A percentile compares a stretch with the other conserved stretches of the same genome.
phyloP scores from a whole-genome alignment of 2,329 filamentous ascomycete genomes.

The Podosphaera xanthii region DNA sequence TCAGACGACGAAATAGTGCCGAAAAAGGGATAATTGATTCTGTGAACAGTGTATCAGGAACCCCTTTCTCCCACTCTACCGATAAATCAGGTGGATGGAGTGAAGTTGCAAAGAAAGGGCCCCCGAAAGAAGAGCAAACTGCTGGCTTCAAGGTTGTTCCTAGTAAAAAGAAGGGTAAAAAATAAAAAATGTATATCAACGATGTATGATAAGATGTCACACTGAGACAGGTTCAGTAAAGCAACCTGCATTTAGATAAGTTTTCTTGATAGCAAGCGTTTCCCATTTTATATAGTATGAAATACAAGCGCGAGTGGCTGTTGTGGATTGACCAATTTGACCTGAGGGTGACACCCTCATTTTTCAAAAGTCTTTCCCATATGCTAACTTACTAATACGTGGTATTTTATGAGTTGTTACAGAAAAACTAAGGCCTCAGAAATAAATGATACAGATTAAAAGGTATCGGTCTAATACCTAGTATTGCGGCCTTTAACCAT shows the following conservation, averaged over 20 bases:
- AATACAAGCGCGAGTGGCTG: no score
- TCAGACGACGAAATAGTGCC: constrained; percentile 77
- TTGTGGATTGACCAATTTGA: no score
- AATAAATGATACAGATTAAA: no score
- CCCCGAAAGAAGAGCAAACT: constrained; percentile 21
- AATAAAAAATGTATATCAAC: constrained; percentile 20
- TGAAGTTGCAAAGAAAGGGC: constrained; percentile 89
- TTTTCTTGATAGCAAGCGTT: neutral
- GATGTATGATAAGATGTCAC: constrained; percentile 8
- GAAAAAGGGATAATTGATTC: constrained; percentile 73
- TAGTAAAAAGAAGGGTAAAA: constrained; percentile 78
- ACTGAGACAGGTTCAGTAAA: neutral
- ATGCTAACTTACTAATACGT: no score
- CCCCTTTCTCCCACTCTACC: constrained; percentile 20
- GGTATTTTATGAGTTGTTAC: no score
- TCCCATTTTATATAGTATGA: neutral
- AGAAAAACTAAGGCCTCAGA: no score
- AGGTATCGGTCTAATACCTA: no score
- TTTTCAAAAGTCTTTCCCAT: no score
- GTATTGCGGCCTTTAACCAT: no score
- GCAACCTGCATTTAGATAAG: neutral
- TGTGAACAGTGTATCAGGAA: constrained; percentile 28
- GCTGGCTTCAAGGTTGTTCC: constrained; percentile 70
- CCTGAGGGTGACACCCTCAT: no score
- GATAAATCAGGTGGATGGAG: constrained; percentile 55